phyloP scores from a whole-genome alignment of 208 protist species.

The Lotmaria passim region DNA sequence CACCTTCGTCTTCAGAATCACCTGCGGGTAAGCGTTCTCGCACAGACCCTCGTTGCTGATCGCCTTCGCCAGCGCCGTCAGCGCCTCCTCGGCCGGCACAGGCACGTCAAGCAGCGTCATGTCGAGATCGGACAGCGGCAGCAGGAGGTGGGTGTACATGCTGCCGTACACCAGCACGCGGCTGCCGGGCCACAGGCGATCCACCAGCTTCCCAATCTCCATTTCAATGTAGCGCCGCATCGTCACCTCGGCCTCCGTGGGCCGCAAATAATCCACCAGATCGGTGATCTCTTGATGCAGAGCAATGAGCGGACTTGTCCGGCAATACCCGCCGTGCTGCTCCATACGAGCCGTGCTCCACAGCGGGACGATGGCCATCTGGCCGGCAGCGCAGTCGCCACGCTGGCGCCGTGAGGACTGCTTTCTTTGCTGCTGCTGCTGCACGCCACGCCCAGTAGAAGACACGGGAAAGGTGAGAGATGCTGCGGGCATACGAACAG shows the following conservation, averaged over 20 bases:
- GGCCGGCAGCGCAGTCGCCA: not conserved
- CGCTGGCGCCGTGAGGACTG: not conserved
- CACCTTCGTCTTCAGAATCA: slow-evolving; percentile 94
- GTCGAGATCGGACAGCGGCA: slow-evolving; percentile 88
- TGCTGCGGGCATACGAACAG: slow-evolving; percentile 14
- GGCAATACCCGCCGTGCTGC: slow-evolving; percentile 60
- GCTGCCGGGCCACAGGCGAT: slow-evolving; percentile 79
- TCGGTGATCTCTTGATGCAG: slow-evolving; percentile 89
- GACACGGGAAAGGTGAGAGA: not conserved
- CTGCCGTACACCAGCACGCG: slow-evolving; percentile 87
- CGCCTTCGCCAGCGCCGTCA: slow-evolving; percentile 62
- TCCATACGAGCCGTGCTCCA: slow-evolving; percentile 45
- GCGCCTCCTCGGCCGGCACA: slow-evolving; percentile 62
- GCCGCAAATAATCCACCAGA: slow-evolving; percentile 77
- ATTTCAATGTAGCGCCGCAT: slow-evolving; percentile 79
- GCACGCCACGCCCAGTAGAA: not conserved
- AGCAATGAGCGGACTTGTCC: slow-evolving; percentile 55
- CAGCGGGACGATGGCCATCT: slow-evolving; percentile 36
- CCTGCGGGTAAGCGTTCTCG: slow-evolving; percentile 73
- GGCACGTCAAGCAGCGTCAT: slow-evolving; percentile 76
- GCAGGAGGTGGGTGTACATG: slow-evolving; percentile 83
- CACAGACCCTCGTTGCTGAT: slow-evolving; percentile 65
- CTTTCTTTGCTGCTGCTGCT: slow-evolving; percentile 15
- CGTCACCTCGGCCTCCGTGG: slow-evolving; percentile 77
- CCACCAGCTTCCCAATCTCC: slow-evolving; percentile 53